Percentiles rank a stretch among this genome's conserved stretches.
Evolutionary conservation across 2,329 filamentous ascomycete genomes (phyloP).

Genomic region (Alternaria longipes): DNA sequence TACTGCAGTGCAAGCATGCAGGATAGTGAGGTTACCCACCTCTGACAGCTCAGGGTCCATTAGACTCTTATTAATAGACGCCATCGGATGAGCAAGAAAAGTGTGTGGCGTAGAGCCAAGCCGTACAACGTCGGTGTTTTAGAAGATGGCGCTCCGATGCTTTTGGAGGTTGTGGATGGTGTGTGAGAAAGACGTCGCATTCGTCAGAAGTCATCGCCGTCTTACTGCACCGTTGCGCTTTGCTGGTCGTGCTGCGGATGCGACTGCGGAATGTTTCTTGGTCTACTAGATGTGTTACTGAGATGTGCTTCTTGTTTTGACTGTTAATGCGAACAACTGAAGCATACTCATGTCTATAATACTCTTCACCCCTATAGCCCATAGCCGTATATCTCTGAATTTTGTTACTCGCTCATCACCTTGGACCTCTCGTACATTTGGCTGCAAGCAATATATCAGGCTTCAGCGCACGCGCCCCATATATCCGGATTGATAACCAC

Average conservation of each 20-base stretch:
- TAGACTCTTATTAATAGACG: slow-evolving; percentile 16
- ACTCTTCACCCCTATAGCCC: slow-evolving; percentile 8
- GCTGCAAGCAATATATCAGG: slow-evolving; percentile 14
- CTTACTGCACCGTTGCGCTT: slow-evolving; percentile 11
- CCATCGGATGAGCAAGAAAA: not conserved
- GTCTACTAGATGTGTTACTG: slow-evolving; percentile 7
- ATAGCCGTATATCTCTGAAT: slow-evolving; percentile 1
- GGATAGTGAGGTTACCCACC: not conserved
- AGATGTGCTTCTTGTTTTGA: slow-evolving; percentile 5
- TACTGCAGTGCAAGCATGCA: slow-evolving; percentile 3
- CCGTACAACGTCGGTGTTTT: slow-evolving; percentile 18
- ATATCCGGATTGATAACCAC: slow-evolving; percentile 7
- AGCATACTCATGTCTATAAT: not conserved
- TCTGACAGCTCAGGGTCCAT: slow-evolving; percentile 6
- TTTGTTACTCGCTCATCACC: slow-evolving; percentile 2
- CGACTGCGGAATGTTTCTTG: slow-evolving; percentile 10
- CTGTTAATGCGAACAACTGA: slow-evolving; percentile 1
- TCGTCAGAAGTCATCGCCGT: slow-evolving; percentile 12
- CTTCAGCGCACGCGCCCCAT: slow-evolving; percentile 12
- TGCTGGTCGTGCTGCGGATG: slow-evolving; percentile 16
- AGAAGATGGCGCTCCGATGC: slow-evolving; percentile 11
- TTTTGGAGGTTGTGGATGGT: slow-evolving; percentile 12
- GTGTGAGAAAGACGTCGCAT: slow-evolving; percentile 13
- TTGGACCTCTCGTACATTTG: slow-evolving; percentile 8
- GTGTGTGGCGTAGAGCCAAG: slow-evolving; percentile 13